phyloP scores from a whole-genome alignment of 805 yeast genomes.

The Yarrowia porcina region DNA sequence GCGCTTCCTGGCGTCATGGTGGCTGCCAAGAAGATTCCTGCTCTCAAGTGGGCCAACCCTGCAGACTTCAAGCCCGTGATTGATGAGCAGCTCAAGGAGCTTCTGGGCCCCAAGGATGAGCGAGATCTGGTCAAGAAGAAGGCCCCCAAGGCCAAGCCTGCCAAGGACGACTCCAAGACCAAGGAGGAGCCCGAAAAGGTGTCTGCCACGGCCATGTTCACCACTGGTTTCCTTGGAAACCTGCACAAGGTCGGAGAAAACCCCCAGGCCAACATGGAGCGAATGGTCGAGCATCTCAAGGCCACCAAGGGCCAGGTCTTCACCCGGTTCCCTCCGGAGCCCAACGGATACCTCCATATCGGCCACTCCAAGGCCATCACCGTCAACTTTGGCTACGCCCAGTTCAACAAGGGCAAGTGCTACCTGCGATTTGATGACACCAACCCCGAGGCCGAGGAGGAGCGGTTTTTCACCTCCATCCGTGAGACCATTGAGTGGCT shows the following conservation, averaged over 20 bases:
- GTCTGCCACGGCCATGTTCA: slow-evolving; percentile 57
- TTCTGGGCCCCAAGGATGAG: slow-evolving; percentile 94
- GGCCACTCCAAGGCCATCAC: slow-evolving; percentile 98
- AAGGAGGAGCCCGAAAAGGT: slow-evolving; percentile 27
- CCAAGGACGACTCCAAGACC: slow-evolving; percentile 32
- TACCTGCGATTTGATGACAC: slow-evolving; percentile 95
- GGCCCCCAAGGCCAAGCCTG: slow-evolving; percentile 47
- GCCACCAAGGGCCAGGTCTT: slow-evolving; percentile 78
- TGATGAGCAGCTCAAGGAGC: slow-evolving; percentile 66
- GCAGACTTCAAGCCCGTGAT: slow-evolving; percentile 80
- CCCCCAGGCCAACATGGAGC: slow-evolving; percentile 83
- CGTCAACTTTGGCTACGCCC: slow-evolving; percentile 97
- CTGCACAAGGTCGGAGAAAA: slow-evolving; percentile 94
- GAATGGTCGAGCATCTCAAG: slow-evolving; percentile 74
- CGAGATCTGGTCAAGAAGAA: slow-evolving; percentile 81
- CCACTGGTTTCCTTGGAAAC: slow-evolving; percentile 93
- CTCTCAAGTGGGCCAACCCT: slow-evolving; percentile 90
- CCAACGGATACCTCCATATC: slow-evolving; percentile 94
- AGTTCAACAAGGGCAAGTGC: slow-evolving; percentile 79
- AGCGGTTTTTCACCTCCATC: slow-evolving; percentile 79
- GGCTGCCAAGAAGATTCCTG: slow-evolving; percentile 66
- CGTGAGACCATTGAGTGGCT: slow-evolving; percentile 85
- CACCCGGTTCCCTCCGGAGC: slow-evolving; percentile 98
- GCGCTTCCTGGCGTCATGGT: slow-evolving; percentile 74
- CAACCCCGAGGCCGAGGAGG: slow-evolving; percentile 98